Conservation (phyloP, 805 yeast species). For the Pichia deserticola region DNA sequence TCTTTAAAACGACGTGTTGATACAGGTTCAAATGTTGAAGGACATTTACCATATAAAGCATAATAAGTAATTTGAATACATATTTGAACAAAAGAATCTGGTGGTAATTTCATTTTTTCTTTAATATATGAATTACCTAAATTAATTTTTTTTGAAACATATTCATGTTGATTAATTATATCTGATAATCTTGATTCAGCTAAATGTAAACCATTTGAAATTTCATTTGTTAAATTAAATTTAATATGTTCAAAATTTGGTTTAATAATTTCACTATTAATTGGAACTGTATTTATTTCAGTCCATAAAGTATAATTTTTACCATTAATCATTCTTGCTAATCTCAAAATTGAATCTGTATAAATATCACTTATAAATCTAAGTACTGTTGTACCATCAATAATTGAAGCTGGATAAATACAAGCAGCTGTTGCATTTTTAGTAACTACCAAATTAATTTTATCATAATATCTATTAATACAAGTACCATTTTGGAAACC, state of each 20-base stretch:
- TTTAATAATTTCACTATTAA: slow-evolving; percentile 28
- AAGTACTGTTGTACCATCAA: slow-evolving; percentile 53
- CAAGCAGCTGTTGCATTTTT: slow-evolving; percentile 52
- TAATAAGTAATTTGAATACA: slow-evolving; percentile 47
- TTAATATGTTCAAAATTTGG: slow-evolving; percentile 26
- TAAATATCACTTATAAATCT: slow-evolving; percentile 51
- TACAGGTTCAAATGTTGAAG: slow-evolving; percentile 37
- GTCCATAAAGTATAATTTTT: slow-evolving; percentile 48
- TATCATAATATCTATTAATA: slow-evolving; percentile 54
- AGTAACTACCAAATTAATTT: slow-evolving; percentile 46
- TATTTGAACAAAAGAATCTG: slow-evolving; percentile 46
- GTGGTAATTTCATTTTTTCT: slow-evolving; percentile 34
- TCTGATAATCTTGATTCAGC: slow-evolving; percentile 55
- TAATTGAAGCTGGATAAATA: slow-evolving; percentile 50
- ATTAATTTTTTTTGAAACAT: slow-evolving; percentile 31
- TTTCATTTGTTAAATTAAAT: slow-evolving; percentile 38
- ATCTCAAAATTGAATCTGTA: slow-evolving; percentile 48
- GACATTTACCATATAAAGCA: slow-evolving; percentile 45
- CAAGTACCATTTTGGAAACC: slow-evolving; percentile 51
- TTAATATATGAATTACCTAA: slow-evolving; percentile 30
- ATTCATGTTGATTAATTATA: slow-evolving; percentile 50
- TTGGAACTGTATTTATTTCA: slow-evolving; percentile 32
- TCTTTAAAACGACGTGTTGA: slow-evolving; percentile 63
- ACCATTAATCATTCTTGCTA: slow-evolving; percentile 53
- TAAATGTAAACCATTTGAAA: slow-evolving; percentile 41